A percentile compares a stretch with the other conserved stretches of the same genome.
These are phyloP conservation scores for Bassia scoparia DNA, from an alignment of 148 eudicot genomes.

Conservation along the genomic window DNA sequence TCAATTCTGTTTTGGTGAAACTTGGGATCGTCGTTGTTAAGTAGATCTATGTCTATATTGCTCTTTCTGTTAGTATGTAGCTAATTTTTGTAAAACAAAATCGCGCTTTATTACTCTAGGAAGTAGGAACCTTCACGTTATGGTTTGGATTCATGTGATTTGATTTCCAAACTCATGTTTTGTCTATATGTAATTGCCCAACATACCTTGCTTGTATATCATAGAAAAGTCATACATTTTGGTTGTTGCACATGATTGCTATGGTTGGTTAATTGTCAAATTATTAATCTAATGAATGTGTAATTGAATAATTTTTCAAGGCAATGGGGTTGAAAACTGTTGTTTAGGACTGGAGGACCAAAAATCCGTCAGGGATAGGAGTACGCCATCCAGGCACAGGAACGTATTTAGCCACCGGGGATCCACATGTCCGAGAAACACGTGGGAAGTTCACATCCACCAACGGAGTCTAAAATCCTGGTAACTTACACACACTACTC, in stretches of 20 bases:
- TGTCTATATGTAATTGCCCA: neutral
- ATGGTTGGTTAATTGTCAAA: too few relatives aligned
- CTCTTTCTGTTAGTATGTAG: too few relatives aligned
- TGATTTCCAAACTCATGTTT: too few relatives aligned
- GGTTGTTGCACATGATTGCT: neutral
- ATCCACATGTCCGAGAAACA: conserved; percentile 64
- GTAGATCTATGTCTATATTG: too few relatives aligned
- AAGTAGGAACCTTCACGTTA: too few relatives aligned
- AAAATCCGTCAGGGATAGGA: conserved; percentile 51
- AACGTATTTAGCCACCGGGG: conserved; percentile 53
- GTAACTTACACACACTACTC: conserved; percentile 64
- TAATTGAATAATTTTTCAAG: conserved; percentile 20
- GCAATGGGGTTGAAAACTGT: conserved; percentile 66
- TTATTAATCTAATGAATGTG: neutral
- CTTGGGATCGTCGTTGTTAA: too few relatives aligned
- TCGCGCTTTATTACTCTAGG: too few relatives aligned
- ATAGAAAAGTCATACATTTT: neutral
- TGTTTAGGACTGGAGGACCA: conserved; percentile 46
- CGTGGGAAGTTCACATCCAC: conserved; percentile 42
- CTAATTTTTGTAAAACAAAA: too few relatives aligned
- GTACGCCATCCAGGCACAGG: conserved; percentile 57
- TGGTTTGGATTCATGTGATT: too few relatives aligned
- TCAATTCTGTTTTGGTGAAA: too few relatives aligned
- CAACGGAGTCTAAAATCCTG: conserved; percentile 46
- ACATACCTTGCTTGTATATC: too few relatives aligned